A percentile compares a stretch with the other conserved stretches of the same genome.
These are phyloP conservation scores for Ophiostoma perfectum DNA, from an alignment of 2,329 filamentous ascomycete species.

Conservation along the genomic window DNA sequence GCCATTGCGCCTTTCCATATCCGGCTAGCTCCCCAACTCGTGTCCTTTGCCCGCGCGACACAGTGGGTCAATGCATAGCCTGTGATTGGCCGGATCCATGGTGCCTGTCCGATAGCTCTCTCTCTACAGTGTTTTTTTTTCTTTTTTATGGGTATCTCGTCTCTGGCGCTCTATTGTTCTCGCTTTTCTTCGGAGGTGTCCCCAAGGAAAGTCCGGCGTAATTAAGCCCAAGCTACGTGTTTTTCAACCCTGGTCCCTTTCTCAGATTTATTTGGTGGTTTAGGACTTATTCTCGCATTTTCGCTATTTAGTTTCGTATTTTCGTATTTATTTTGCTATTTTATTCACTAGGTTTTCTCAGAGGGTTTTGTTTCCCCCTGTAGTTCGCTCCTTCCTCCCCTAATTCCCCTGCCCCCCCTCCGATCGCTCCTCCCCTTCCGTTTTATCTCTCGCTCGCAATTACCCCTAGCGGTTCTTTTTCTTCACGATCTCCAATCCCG, in stretches of 20 bases:
- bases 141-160: slow-evolving; percentile 15
- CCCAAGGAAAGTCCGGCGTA: slow-evolving; percentile 21
- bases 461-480: slow-evolving; percentile 18
- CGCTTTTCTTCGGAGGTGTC: slow-evolving; percentile 21
- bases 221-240: background rate
- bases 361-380: slow-evolving; percentile 8
- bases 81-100: slow-evolving; percentile 17
- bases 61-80: background rate
- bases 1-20: slow-evolving; percentile 12
- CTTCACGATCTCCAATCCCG: slow-evolving; percentile 15
- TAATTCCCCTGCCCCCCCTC: slow-evolving; percentile 10
- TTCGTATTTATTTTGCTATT: slow-evolving; percentile 14
- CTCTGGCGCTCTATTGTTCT: slow-evolving; percentile 11
- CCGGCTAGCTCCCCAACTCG: slow-evolving; percentile 17
- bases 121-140: slow-evolving; percentile 14
- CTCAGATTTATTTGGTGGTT: background rate
- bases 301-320: slow-evolving; percentile 5
- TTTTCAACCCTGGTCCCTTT: slow-evolving; percentile 5
- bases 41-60: slow-evolving; percentile 8
- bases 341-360: slow-evolving; percentile 1
- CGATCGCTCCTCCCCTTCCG: slow-evolving; percentile 11
- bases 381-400: slow-evolving; percentile 12
- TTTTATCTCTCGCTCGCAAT: slow-evolving; percentile 16
- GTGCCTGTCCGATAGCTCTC: slow-evolving; percentile 14
- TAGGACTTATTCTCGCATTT: background rate